phyloP scores from a whole-genome alignment of 345 rosid species.

The Salix caprea region DNA sequence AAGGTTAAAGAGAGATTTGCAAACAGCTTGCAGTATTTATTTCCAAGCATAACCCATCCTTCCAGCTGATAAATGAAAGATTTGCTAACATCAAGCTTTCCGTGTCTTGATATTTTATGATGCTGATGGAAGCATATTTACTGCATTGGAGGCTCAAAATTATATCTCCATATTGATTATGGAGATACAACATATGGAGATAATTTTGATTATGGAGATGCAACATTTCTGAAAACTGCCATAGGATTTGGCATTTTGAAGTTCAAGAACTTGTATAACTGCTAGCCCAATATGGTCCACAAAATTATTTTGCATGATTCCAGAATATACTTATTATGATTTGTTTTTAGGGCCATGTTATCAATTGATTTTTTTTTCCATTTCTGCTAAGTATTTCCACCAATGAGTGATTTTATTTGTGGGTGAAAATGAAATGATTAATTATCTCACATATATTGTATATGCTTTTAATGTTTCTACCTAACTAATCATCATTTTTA shows the following conservation, averaged over 20 bases:
- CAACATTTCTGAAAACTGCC: background rate
- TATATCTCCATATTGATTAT: background rate
- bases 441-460: background rate
- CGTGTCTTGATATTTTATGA: background rate
- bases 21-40: too few relatives aligned
- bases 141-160: background rate
- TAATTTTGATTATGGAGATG: background rate
- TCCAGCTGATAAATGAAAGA: background rate
- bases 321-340: background rate
- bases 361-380: background rate
- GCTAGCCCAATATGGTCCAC: background rate
- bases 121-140: background rate
- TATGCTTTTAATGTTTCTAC: constrained; percentile 12
- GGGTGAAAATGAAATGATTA: background rate
- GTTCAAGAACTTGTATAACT: background rate
- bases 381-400: background rate
- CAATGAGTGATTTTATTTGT: background rate
- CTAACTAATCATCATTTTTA: background rate
- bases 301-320: background rate
- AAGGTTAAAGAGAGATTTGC: background rate
- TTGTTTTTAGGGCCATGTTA: background rate
- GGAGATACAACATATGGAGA: background rate
- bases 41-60: too few relatives aligned
- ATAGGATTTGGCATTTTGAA: background rate
- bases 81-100: background rate